Percentiles rank a stretch among this genome's conserved stretches.
These are phyloP conservation scores for Colletotrichum sp. DNA, from an alignment of 2,329 filamentous ascomycete species.

Conservation along the genomic window DNA sequence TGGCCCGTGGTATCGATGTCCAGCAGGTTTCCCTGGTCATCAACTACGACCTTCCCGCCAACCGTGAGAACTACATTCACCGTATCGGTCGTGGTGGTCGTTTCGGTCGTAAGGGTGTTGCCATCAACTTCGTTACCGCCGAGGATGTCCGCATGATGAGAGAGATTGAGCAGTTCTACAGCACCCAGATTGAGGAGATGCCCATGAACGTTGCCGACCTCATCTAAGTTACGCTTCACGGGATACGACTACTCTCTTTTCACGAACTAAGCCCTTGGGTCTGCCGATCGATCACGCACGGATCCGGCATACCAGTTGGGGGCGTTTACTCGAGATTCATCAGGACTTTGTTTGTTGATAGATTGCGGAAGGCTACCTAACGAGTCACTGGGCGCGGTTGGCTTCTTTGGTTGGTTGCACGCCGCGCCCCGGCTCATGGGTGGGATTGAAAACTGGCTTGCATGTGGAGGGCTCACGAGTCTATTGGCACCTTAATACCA, in stretches of 20 bases:
- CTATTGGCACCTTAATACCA: constrained; percentile 25
- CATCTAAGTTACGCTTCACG: constrained; percentile 57
- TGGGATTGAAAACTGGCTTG: constrained; percentile 25
- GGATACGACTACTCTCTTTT: constrained; percentile 19
- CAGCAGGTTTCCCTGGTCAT: constrained; percentile 99
- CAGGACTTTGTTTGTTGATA: constrained; percentile 25
- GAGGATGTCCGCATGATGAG: constrained; percentile 99
- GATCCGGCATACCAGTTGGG: constrained; percentile 20
- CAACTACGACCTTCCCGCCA: constrained; percentile 99
- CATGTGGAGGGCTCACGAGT: constrained; percentile 24
- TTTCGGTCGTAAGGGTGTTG: constrained; percentile 99
- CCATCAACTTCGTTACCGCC: constrained; percentile 99
- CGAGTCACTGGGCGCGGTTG: constrained; percentile 20
- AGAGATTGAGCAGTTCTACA: constrained; percentile 99
- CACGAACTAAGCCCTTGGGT: constrained; percentile 17
- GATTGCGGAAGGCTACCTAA: constrained; percentile 24
- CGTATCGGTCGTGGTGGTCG: constrained; percentile 99
- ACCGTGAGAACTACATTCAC: constrained; percentile 99
- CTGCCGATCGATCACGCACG: constrained; percentile 16
- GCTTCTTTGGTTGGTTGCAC: constrained; percentile 7
- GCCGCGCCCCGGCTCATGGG: constrained; percentile 22
- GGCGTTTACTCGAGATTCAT: constrained; percentile 21
- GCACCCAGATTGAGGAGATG: constrained; percentile 99
- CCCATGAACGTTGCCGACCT: constrained; percentile 89
- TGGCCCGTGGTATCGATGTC: constrained; percentile 99